Evolutionary conservation across 805 yeast genomes (phyloP), one percentile per base, ranked within the genome.

Genomic region (Cyberlindnera maritima): DNA sequence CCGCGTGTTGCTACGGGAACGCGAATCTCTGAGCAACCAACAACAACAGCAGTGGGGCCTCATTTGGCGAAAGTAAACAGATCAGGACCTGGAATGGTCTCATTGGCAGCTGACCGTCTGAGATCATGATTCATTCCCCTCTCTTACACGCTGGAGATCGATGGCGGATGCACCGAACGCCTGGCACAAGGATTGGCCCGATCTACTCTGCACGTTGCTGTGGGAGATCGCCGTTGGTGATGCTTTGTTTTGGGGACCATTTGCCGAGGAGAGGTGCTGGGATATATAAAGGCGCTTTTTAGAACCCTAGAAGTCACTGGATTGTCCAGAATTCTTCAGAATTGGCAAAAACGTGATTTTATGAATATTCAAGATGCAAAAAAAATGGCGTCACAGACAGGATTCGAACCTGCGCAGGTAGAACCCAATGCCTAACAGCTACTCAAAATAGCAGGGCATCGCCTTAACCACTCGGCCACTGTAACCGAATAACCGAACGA

Each of bases 381-480:
- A 79, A 73, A 78, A 72, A 71, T 67, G 64, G 58, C 96, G 96
- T 86, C 87, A 88, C 95, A 85, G 95, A 88, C 96, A 88, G 95
- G 96, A 88, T 88, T 88, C 96, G 96, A 88, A 88, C 96, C 95
- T 88, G 96, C 96, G 96, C 83, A 80, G 85, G 88, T 81, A 83
- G 75, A 83, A 80, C 88, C 85, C 88, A 83, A 81, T 80, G 87
- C 88, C 89, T 83, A 70, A 68, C 76, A 74, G 74, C 80, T 74
- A 57, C 65, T 59, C 51, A 56, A 56, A 62, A 72, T 81, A 83
- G 89, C 88, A 83, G 90, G 88, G 89, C 82, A 81, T 80, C 90
- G 87, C 89, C 89, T 83, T 83, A 83, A 83, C 89, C 90, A 82
- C 90, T 83, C 89, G 88, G 89, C 87, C 89, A 83, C 88, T 77